These are phyloP conservation scores for Aspergillus nomiae DNA, from an alignment of 2,329 filamentous ascomycete species.

Conservation along the genomic window DNA sequence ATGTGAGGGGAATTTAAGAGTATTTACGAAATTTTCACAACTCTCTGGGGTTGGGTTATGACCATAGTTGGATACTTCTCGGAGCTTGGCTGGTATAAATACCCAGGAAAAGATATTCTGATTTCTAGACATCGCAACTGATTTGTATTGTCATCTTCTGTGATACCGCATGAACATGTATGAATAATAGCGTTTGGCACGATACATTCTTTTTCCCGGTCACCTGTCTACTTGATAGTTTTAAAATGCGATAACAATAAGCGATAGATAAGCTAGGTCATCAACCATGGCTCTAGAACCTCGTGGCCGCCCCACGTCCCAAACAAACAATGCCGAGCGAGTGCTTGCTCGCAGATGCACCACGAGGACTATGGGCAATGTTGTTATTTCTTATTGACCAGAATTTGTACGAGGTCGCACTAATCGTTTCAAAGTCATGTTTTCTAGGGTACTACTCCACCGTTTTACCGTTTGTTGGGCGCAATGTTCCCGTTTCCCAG, in stretches of 20 bases:
- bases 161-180: background rate
- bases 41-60: background rate
- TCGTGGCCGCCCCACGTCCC: slow-evolving; percentile 10
- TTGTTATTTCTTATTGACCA: background rate
- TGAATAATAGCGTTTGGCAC: background rate
- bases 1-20: background rate
- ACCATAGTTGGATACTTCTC: background rate
- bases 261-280: background rate
- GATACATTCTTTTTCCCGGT: background rate
- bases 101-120: background rate
- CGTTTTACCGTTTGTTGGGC: background rate
- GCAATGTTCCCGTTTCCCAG: slow-evolving; percentile 25
- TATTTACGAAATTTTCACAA: background rate
- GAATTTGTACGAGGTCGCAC: background rate
- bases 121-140: background rate
- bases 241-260: background rate
- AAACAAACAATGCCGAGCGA: slow-evolving; percentile 5
- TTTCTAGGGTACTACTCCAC: background rate
- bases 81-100: background rate
- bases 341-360: background rate
- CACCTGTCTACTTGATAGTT: too few species aligned
- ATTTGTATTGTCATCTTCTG: background rate
- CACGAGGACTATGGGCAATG: background rate
- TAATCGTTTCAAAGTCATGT: background rate
- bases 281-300: slow-evolving; percentile 14